Base-by-base conservation (phyloP, 352 stramenopile genomes). In the Pythium rishiriense region DNA sequence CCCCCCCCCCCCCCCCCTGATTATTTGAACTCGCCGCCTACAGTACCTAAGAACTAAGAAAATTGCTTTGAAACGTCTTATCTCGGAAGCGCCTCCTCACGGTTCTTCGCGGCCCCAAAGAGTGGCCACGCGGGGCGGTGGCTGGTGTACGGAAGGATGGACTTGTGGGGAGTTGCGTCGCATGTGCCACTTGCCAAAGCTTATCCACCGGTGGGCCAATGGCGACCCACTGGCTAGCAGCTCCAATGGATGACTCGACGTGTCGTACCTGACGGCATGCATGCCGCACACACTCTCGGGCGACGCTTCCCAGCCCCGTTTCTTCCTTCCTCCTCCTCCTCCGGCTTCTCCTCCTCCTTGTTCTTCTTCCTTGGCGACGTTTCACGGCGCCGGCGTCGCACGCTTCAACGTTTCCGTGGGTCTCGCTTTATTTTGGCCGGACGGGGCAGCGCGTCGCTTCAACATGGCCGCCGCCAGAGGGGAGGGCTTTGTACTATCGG, bases 31-130 rank as follows among this genome's bases (percentile, higher is more conserved):
- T n/a, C 28, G 7, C 42, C 21, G 24, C 31, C 33, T 48, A 25
- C 29, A 58, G 26, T 41, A 56, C 26, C 49, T 58, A 58, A 58
- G 52, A 58, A 58, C 15, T 58, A 37, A 48, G 11, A 29, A 48
- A 33, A 19, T 43, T 43, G 37, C 37, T 4, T 17, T 4, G 14
- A 14, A 17, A 39, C 33, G 17, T 4, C 35, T 43, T 17, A 35
- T 35, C 31, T 35, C 31, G 31, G 2, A 43, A n/a, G 37, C 33
- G 33, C 10, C 33, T 39, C 33, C 33, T 39, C 33, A 17, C 33
- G 10, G 11, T 14, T 1, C 2, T 10, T 14, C 33, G 10, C 33
- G 33, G 10, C 1, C 33, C 17, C 17, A 9, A 9, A 39, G 33
- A 39, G 11, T 14, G 10, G 10, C n/a, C n/a, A n/a, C n/a, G n/a